Evolutionary conservation across 2,329 filamentous ascomycete species (phyloP), one percentile per base, ranked within the genome.

Genomic region (Colletotrichum sublineola): DNA sequence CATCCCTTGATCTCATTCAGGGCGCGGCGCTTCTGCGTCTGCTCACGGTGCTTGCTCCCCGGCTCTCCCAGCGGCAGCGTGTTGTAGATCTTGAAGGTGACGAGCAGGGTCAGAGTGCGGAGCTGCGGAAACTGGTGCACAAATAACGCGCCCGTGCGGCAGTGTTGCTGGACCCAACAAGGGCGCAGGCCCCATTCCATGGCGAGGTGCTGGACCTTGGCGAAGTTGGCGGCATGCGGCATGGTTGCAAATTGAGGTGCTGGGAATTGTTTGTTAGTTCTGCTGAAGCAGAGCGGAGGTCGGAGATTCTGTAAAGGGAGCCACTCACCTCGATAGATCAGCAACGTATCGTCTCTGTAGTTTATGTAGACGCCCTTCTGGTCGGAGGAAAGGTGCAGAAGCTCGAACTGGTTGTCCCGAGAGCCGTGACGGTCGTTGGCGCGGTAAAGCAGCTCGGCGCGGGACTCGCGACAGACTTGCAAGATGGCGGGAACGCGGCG

Each of bases 171-270:
- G 11, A 71, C 29, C 71, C 71, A 73, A 15, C 71, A 71, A 2
- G 71, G 68, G 14, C 57, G 55, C 11, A 73, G 67, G 33, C 71
- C 71, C 71, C 71, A 73, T 29, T 71, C 68, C 68, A 73, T 73
- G 57, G 71, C 71, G 14, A 73, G 71, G 29, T 71, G 40, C 42
- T 44, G 67, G 14, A 73, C 12, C 48, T 63, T 63, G 42, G 50
- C 24, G 14, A 62, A 73, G 56, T 52, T 63, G 62, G 36, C 20
- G n/a, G 33, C 57, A 1, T 57, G n/a, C 0, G 66, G 60, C 70
- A 72, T 68, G 55, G 2, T 24, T n/a, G 33, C 52, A 3, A 18
- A 14, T 0, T 20, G 29, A 11, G 67, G 67, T 7, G 55, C 67
- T 72, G 12, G 18, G 1, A 12, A 24, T 5, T 29, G 18, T 18